Conservation (phyloP, 2,329 filamentous ascomycete genomes). For the Coniochaeta prunicola region DNA sequence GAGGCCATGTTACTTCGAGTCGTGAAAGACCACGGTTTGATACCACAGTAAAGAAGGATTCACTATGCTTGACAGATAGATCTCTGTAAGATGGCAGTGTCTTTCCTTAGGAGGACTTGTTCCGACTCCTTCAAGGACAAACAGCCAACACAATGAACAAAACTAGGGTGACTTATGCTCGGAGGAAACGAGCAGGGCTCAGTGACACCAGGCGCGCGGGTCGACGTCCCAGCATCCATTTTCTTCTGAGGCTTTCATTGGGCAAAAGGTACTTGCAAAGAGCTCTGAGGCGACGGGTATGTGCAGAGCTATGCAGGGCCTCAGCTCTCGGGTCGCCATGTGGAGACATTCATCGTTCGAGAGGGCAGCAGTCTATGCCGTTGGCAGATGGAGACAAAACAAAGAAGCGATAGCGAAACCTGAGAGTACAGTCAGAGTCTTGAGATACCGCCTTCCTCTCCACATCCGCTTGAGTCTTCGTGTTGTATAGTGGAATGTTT, state of each 20-base stretch:
- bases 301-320: not conserved
- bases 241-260: not conserved
- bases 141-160: not conserved
- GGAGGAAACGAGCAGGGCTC: not conserved
- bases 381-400: not conserved
- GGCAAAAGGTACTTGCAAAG: not conserved
- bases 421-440: not conserved
- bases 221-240: not conserved
- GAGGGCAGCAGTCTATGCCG: not conserved
- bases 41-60: too few relatives aligned
- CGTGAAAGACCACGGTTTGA: not conserved
- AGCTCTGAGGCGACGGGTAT: not conserved
- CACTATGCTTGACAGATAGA: too few relatives aligned
- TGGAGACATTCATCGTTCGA: not conserved
- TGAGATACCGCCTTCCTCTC: not conserved
- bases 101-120: slow-evolving; percentile 17
- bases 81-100: slow-evolving; percentile 9
- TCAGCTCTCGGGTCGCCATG: not conserved
- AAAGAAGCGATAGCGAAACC: not conserved
- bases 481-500: not conserved
- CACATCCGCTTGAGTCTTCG: not conserved
- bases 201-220: not conserved
- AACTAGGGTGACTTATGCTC: not conserved
- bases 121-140: not conserved
- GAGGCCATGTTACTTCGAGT: not conserved